A percentile compares a stretch with the other conserved stretches of the same genome.
These are phyloP conservation scores for Teunomyces pallodes DNA, from an alignment of 805 yeast species.

Conservation along the genomic window DNA sequence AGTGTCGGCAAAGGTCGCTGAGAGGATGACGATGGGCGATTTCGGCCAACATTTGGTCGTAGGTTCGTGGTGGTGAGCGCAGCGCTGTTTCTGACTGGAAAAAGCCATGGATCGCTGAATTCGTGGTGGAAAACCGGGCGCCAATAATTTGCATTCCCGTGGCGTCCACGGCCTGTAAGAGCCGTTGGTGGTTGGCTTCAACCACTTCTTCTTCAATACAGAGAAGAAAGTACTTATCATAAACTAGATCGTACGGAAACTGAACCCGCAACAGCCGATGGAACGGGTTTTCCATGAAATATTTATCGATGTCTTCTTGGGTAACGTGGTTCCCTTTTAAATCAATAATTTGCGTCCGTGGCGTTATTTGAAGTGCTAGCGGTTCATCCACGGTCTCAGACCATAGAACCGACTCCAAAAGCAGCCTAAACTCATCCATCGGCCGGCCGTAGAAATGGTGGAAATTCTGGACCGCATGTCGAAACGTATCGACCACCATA, in stretches of 20 bases:
- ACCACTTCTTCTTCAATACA: conserved; percentile 30
- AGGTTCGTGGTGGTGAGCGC: conserved; percentile 5
- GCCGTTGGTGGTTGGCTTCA: conserved; percentile 19
- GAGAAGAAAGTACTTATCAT: conserved; percentile 23
- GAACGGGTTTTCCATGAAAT: no score
- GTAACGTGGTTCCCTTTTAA: no score
- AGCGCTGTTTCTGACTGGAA: conserved; percentile 7
- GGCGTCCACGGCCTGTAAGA: conserved; percentile 21
- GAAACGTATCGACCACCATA: conserved; percentile 27
- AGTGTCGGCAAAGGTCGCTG: conserved; percentile 13
- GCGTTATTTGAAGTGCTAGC: no score
- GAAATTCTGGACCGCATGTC: conserved; percentile 18
- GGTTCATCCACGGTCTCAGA: no score
- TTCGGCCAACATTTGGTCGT: conserved; percentile 15
- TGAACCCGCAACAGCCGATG: no score
- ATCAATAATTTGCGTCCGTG: no score
- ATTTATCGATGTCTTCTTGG: no score
- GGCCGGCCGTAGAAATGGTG: not conserved
- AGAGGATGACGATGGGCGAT: conserved; percentile 1
- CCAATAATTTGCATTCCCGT: conserved; percentile 28
- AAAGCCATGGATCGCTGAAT: conserved; percentile 13
- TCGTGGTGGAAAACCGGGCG: conserved; percentile 19
- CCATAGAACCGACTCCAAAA: not conserved
- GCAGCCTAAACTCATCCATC: not conserved
- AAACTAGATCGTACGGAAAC: conserved; percentile 32